phyloP scores from a whole-genome alignment of 345 rosid genomes.

The Citrus reticulata region DNA sequence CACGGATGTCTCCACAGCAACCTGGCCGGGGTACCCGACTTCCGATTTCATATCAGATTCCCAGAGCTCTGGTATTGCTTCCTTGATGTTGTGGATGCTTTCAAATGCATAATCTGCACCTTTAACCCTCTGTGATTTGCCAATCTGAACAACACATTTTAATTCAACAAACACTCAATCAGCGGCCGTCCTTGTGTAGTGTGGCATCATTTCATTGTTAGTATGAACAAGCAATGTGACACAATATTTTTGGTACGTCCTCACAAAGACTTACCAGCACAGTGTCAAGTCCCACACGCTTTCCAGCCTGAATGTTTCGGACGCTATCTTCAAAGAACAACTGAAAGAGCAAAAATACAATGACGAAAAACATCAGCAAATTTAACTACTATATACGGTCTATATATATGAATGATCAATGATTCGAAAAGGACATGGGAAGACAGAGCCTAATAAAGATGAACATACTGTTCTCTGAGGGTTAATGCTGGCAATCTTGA shows the following conservation, averaged over 20 bases:
- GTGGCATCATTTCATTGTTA: neutral
- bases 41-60: conserved; percentile 54
- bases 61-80: conserved; percentile 70
- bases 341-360: conserved; percentile 30
- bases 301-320: conserved; percentile 77
- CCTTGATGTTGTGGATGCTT: conserved; percentile 67
- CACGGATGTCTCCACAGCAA: conserved; percentile 70
- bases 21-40: conserved; percentile 42
- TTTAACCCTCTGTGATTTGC: conserved; percentile 57
- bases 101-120: conserved; percentile 75
- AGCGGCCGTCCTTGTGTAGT: neutral
- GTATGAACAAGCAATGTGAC: too few species aligned
- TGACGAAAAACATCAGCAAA: neutral
- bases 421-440: neutral
- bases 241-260: too few species aligned
- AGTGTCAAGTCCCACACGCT: conserved; percentile 63
- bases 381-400: neutral
- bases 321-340: conserved; percentile 83
- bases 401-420: neutral
- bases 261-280: conserved; percentile 47
- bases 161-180: neutral
- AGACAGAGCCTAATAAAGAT: neutral
- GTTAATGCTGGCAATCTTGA: conserved; percentile 53
- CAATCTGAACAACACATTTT: conserved; percentile 43
- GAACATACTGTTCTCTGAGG: conserved; percentile 70